A percentile compares a stretch with the other conserved stretches of the same genome.
Conservation (phyloP, 495 filamentous ascomycete species). For the Penicillium bovifimosum region DNA sequence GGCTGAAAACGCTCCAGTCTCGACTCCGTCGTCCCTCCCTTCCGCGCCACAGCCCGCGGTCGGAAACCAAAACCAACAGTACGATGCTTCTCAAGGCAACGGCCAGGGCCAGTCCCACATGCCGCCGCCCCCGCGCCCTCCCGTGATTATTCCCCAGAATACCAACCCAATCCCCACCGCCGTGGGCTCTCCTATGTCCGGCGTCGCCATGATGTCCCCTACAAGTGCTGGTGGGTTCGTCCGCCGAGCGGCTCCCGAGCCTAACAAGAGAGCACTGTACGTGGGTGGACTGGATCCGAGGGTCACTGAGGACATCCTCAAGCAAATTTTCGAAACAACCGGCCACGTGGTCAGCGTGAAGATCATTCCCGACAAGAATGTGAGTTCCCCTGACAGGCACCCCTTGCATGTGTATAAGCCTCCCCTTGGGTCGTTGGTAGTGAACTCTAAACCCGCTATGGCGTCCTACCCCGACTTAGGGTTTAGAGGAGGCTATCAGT, state of each 20-base stretch:
- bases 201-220: constrained; percentile 68
- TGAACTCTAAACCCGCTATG: not conserved
- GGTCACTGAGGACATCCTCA: constrained; percentile 92
- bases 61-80: constrained; percentile 59
- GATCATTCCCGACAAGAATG: constrained; percentile 98
- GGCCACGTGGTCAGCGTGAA: constrained; percentile 98
- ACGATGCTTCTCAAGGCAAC: constrained; percentile 58
- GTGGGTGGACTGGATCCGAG: constrained; percentile 92
- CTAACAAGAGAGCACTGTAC: constrained; percentile 96
- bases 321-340: constrained; percentile 98
- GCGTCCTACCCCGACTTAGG: not conserved
- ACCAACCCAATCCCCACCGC: constrained; percentile 93
- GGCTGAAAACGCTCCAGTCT: constrained; percentile 59
- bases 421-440: not conserved
- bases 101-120: constrained; percentile 70
- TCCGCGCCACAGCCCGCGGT: constrained; percentile 60
- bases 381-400: constrained; percentile 43
- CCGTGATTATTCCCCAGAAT: constrained; percentile 89
- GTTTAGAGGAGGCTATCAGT: too few relatives aligned
- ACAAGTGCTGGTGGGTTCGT: constrained; percentile 73
- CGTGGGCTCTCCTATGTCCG: constrained; percentile 80
- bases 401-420: constrained; percentile 4
- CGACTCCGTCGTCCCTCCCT: constrained; percentile 52
- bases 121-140: constrained; percentile 86
- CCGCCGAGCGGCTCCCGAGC: constrained; percentile 91